Conservation (phyloP, 2,329 filamentous ascomycete species). For the Annulohypoxylon truncatum region DNA sequence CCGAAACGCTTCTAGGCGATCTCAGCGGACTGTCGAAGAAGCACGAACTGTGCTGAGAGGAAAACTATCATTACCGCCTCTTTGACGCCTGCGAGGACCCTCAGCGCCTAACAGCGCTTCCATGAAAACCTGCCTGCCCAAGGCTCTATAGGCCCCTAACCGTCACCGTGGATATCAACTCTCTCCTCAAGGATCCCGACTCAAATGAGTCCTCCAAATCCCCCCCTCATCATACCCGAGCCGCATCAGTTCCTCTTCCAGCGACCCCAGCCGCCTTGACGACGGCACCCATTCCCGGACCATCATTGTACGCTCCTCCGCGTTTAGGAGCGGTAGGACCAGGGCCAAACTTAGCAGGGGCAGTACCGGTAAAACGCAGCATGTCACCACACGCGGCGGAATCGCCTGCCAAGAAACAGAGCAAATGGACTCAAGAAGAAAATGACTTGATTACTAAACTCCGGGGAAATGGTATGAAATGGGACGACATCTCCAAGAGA, state of each 20-base stretch:
- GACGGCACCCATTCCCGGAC: slow-evolving; percentile 44
- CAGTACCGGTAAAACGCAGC: slow-evolving; percentile 58
- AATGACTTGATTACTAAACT: slow-evolving; percentile 94
- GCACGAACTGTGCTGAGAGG: slow-evolving; percentile 15
- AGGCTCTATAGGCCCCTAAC: slow-evolving; percentile 56
- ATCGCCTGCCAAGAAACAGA: slow-evolving; percentile 90
- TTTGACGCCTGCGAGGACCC: slow-evolving; percentile 16
- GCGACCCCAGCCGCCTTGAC: slow-evolving; percentile 54
- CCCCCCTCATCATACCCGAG: slow-evolving; percentile 54
- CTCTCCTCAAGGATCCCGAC: slow-evolving; percentile 81
- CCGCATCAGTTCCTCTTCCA: slow-evolving; percentile 52
- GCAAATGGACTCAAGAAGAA: slow-evolving; percentile 95
- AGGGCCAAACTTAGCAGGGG: slow-evolving; percentile 48
- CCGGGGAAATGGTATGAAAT: slow-evolving; percentile 92
- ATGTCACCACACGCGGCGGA: slow-evolving; percentile 67
- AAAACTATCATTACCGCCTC: slow-evolving; percentile 20
- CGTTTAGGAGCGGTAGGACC: slow-evolving; percentile 48
- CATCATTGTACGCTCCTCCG: slow-evolving; percentile 44
- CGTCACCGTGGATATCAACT: slow-evolving; percentile 95
- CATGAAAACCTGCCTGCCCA: slow-evolving; percentile 51
- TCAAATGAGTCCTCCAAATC: slow-evolving; percentile 75
- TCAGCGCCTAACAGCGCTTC: slow-evolving; percentile 43
- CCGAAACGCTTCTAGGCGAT: slow-evolving; percentile 31
- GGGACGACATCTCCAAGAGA: slow-evolving; percentile 96
- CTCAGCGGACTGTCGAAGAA: slow-evolving; percentile 28